Percentiles rank a stretch among this genome's conserved stretches.
phyloP scores from a whole-genome alignment of 768 basidiomycete species.

The Termitomyces sp. region DNA sequence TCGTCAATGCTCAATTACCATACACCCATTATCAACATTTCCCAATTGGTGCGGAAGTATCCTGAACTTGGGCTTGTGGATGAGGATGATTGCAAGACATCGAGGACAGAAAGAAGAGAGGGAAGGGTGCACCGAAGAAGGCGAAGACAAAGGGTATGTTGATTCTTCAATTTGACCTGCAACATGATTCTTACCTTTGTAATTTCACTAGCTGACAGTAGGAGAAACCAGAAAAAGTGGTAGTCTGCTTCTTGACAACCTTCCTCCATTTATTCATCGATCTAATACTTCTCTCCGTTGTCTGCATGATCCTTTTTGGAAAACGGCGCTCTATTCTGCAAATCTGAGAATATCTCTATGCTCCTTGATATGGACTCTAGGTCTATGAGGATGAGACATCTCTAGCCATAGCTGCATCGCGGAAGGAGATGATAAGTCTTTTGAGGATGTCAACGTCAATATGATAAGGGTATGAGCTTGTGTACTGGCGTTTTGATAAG shows the following conservation, averaged over 20 bases:
- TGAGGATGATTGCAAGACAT: constrained; percentile 66
- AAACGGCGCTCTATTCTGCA: no score
- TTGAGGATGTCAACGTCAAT: not conserved
- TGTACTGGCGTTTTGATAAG: not conserved
- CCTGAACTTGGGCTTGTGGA: constrained; percentile 59
- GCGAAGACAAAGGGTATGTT: constrained; percentile 60
- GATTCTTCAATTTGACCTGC: not conserved
- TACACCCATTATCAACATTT: constrained; percentile 52
- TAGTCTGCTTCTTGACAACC: constrained; percentile 9
- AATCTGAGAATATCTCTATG: not conserved
- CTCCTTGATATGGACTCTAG: not conserved
- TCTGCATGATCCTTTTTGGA: not conserved
- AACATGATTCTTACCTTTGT: not conserved
- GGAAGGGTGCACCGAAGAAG: constrained; percentile 82
- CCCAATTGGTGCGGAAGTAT: constrained; percentile 42
- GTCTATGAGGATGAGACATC: not conserved
- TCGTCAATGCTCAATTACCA: constrained; percentile 87
- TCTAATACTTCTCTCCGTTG: not conserved
- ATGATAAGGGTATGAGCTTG: no score
- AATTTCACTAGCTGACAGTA: constrained; percentile 38
- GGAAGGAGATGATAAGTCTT: not conserved
- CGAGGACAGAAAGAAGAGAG: constrained; percentile 61
- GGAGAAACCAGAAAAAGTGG: constrained; percentile 39
- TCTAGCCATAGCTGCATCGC: not conserved
- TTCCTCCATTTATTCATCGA: not conserved